Base-by-base conservation (phyloP, 202 grass and related monocot species). In the Eragrostis tef region DNA sequence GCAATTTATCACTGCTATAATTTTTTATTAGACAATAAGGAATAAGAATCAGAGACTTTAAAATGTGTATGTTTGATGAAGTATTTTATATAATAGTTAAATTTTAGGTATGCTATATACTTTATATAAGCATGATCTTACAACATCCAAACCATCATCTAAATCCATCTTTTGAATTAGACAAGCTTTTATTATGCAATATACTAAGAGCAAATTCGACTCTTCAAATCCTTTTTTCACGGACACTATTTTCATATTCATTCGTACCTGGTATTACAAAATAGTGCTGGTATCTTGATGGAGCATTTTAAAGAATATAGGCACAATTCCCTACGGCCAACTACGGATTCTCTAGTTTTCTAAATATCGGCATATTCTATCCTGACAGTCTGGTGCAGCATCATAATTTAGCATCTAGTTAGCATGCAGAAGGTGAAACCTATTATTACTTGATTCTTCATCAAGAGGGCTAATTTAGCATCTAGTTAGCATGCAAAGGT, bases 351-450 rank as follows among this genome's bases (percentile, higher is more conserved):
- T 15, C 11, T 24, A 61, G 36, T 62, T 63, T 62, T 26, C 3
- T 62, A 69, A 59, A 11, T n/a, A 78, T 51, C 9, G 20, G 17
- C 46, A 78, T 78, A 42, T 76, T 24, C 64, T 45, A 81, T 75
- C 42, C 69, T 58, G 11, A 36, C 71, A 75, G 44, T 42, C 31
- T 75, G 63, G 63, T 36, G 26, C 42, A 57, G 36, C 71, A 64
- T n/a, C n/a, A n/a, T 20, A 64, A 78, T 63, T 39, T 73, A 41
- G 22, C 16, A 65, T 54, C 34, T 64, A 52, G 34, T 20, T 45
- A 80, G 50, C 15, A 21, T 42, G 22, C 44, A 46, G 42, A 74
- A 57, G 45, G 45, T 4, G 24, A 64, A 73, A 72, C 19, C 12
- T n/a, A 61, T 41, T 70, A 60, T 21, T 69, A 70, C 17, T 4